Conservation (phyloP, 2,329 filamentous ascomycete species). For the Exophiala lecanii-corni region DNA sequence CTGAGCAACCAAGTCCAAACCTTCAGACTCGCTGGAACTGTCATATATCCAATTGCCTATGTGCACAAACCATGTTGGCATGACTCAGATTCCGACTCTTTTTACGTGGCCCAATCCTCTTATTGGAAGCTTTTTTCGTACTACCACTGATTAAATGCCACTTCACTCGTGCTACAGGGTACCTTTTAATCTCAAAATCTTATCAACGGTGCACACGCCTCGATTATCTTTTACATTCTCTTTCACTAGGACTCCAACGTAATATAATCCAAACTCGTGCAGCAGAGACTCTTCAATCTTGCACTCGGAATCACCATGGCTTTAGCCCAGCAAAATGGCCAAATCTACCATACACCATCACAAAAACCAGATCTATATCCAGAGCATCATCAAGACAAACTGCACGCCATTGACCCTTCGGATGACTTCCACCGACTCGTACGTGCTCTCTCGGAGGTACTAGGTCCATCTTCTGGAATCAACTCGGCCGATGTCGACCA, state of each 20-base stretch:
- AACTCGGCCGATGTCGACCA: conserved; percentile 78
- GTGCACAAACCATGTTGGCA: background rate
- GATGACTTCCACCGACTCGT: conserved; percentile 64
- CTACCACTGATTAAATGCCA: background rate
- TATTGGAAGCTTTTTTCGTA: background rate
- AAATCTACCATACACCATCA: background rate
- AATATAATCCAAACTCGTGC: no score
- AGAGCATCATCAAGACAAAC: conserved; percentile 10
- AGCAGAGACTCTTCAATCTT: no score
- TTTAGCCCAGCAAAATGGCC: conserved; percentile 13
- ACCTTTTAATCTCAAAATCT: no score
- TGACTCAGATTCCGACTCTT: no score
- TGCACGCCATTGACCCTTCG: conserved; percentile 4
- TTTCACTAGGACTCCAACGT: no score
- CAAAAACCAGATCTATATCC: conserved; percentile 5
- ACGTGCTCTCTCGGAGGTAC: conserved; percentile 63
- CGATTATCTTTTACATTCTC: no score
- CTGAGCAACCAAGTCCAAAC: no score
- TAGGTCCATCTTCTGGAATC: conserved; percentile 77
- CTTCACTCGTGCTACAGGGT: no score
- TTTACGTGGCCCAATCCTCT: background rate
- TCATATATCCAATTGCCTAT: no score
- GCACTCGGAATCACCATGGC: no score
- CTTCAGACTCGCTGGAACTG: no score
- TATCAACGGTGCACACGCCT: no score